phyloP scores from a whole-genome alignment of 2,329 filamentous ascomycete species.

The Trematosphaeria pertusa region DNA sequence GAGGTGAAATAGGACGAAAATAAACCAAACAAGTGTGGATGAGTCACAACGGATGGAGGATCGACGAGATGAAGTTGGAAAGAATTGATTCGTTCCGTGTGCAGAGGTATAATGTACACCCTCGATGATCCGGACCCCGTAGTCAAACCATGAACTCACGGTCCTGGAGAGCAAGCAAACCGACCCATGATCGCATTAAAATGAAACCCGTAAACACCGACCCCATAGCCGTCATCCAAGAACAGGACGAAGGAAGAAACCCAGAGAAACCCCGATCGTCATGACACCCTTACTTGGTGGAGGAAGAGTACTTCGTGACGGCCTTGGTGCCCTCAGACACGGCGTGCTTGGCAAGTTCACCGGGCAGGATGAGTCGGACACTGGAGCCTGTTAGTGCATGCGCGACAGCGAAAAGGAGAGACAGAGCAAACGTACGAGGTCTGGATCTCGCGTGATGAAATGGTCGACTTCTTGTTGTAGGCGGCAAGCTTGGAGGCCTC shows the following conservation, averaged over 20 bases:
- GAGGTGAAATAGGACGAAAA: no score
- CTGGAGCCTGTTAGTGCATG: conserved; percentile 50
- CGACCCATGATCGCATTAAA: conserved; percentile 62
- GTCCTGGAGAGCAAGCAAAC: conserved; percentile 50
- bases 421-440: conserved; percentile 72
- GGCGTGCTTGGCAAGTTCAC: conserved; percentile 99
- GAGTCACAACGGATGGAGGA: conserved; percentile 1
- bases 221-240: conserved; percentile 49
- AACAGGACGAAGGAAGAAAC: conserved; percentile 59
- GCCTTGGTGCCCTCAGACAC: conserved; percentile 99
- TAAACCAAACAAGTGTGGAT: conserved; percentile 1
- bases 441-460: conserved; percentile 99
- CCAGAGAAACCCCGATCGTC: conserved; percentile 56
- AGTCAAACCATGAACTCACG: conserved; percentile 46
- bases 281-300: conserved; percentile 83
- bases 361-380: conserved; percentile 95
- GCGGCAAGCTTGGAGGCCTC: conserved; percentile 99
- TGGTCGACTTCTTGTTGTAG: conserved; percentile 99
- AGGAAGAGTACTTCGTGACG: conserved; percentile 99
- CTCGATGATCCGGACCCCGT: conserved; percentile 46
- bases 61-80: conserved; percentile 42
- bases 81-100: conserved; percentile 51
- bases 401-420: neutral
- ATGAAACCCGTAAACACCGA: conserved; percentile 54
- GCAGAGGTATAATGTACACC: conserved; percentile 52